Percentiles rank a stretch among this genome's conserved stretches.
Conservation (phyloP, 1,284 basidiomycete species). For the Moesziomyces parantarcticus region DNA sequence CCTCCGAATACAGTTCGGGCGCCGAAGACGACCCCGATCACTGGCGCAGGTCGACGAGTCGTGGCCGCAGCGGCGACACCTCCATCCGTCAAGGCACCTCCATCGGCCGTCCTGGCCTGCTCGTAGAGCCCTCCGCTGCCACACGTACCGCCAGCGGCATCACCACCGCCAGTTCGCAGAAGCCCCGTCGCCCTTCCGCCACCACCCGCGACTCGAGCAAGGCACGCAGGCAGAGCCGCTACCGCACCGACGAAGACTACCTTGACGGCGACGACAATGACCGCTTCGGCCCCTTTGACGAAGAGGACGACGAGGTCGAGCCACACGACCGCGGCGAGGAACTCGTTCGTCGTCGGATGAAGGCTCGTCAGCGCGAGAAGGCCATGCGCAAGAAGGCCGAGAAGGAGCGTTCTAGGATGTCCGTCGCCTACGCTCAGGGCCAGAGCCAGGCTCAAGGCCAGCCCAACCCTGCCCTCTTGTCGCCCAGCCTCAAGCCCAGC, state of each 20-base stretch:
- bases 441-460: constrained; percentile 2
- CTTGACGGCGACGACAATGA: constrained; percentile 41
- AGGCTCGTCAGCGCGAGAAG: constrained; percentile 69
- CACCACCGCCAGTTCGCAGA: constrained; percentile 16
- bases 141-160: constrained; percentile 27
- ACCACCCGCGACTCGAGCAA: constrained; percentile 37
- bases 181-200: constrained; percentile 31
- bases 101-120: constrained; percentile 26
- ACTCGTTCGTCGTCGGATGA: constrained; percentile 71
- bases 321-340: constrained; percentile 72
- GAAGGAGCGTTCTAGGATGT: constrained; percentile 48
- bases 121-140: constrained; percentile 25
- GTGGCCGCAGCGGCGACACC: constrained; percentile 29
- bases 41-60: constrained; percentile 23
- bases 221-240: constrained; percentile 32
- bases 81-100: constrained; percentile 32
- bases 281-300: constrained; percentile 46
- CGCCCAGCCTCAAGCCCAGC: constrained; percentile 28
- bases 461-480: constrained; percentile 19
- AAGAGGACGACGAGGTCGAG: constrained; percentile 70
- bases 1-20: constrained; percentile 58
- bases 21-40: constrained; percentile 46
- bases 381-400: constrained; percentile 65
- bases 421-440: constrained; percentile 12
- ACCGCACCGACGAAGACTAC: constrained; percentile 34